Evolutionary conservation across 495 filamentous ascomycete genomes (phyloP).

Genomic region (Penicillium simplicissimum): DNA sequence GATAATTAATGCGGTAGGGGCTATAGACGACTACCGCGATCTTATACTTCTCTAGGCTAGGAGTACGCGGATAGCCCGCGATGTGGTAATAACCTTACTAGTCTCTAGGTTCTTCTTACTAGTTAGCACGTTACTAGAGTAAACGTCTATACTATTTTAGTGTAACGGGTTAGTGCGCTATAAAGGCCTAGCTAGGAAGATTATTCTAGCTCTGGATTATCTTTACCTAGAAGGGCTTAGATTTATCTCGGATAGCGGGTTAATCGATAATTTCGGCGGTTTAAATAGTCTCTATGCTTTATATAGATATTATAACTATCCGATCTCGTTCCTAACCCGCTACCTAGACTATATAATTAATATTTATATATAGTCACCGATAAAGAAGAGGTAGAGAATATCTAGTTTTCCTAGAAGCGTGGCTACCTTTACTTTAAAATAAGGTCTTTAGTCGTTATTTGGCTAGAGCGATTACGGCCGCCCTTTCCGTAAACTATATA

Average conservation of each 20-base stretch:
- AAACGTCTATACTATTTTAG: not conserved
- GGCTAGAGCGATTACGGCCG: not conserved
- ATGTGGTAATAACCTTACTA: not conserved
- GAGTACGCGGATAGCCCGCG: not conserved
- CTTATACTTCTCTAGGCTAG: not conserved
- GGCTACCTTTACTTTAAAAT: not conserved
- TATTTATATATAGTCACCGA: not conserved
- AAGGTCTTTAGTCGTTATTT: not conserved
- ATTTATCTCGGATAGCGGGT: not conserved
- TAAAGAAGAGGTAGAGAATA: not conserved
- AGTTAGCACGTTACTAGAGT: not conserved
- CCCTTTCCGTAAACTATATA: not conserved
- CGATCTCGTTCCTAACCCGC: not conserved
- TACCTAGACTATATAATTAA: not conserved
- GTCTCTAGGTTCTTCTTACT: not conserved
- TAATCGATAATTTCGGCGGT: not conserved
- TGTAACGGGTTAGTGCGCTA: not conserved
- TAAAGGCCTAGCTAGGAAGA: not conserved
- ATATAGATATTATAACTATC: not conserved
- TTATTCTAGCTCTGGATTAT: not conserved
- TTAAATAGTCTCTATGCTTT: not conserved
- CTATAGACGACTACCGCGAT: not conserved
- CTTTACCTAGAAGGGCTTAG: not conserved
- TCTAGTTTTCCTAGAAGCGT: not conserved
- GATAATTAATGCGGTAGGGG: not conserved